Conservation (phyloP, 2,329 filamentous ascomycete species). For the Neofusicoccum parvum region DNA sequence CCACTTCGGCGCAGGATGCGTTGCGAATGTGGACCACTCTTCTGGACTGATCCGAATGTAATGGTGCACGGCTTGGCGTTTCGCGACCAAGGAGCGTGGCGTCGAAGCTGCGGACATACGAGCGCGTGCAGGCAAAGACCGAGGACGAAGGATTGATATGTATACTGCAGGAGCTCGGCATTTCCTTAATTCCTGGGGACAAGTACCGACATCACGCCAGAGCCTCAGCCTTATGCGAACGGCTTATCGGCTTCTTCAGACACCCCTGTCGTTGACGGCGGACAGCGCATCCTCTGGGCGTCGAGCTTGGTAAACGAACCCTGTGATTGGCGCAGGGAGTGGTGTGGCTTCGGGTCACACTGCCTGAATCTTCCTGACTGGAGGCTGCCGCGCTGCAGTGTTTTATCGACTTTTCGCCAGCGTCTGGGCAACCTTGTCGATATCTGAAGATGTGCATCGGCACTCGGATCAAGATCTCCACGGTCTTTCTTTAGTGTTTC, state of each 20-base stretch:
- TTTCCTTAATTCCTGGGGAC: background rate
- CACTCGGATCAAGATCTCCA: background rate
- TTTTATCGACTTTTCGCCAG: background rate
- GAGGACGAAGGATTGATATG: background rate
- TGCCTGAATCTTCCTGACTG: background rate
- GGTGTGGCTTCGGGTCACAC: background rate
- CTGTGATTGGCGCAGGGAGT: background rate
- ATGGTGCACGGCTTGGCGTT: too few species aligned
- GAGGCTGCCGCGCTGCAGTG: background rate
- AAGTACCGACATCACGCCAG: constrained; percentile 7
- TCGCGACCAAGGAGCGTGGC: background rate
- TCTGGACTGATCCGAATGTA: background rate
- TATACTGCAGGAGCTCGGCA: background rate
- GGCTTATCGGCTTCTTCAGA: constrained; percentile 2
- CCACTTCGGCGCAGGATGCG: background rate
- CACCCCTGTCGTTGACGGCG: background rate
- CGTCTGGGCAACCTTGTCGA: background rate
- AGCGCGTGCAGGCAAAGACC: background rate
- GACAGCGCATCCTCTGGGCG: background rate
- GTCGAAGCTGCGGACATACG: background rate
- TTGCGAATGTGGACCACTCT: background rate
- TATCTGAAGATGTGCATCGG: background rate
- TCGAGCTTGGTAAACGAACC: background rate
- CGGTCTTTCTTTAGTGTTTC: background rate
- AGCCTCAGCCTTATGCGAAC: constrained; percentile 5